A percentile compares a stretch with the other conserved stretches of the same genome.
phyloP scores from a whole-genome alignment of 2,329 filamentous ascomycete genomes.

The Incumbomyces lentus region DNA sequence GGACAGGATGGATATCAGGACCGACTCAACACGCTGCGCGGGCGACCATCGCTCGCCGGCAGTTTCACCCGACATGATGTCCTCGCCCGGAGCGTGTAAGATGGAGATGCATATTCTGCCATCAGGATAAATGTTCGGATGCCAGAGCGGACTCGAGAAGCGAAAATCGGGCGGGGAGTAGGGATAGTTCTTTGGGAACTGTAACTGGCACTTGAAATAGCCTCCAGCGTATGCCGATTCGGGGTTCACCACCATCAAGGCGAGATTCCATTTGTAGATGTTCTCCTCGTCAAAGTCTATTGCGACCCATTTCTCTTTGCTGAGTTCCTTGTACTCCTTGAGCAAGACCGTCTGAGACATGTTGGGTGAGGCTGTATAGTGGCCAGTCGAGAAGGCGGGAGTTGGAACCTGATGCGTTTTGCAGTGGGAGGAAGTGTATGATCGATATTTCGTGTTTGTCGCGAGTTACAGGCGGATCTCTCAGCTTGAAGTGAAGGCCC shows the following conservation, averaged over 20 bases:
- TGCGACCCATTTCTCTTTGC: slow-evolving; percentile 87
- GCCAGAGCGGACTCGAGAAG: slow-evolving; percentile 69
- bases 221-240: slow-evolving; percentile 87
- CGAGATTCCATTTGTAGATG: slow-evolving; percentile 77
- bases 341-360: slow-evolving; percentile 72
- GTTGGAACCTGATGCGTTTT: too few relatives aligned
- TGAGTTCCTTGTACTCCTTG: slow-evolving; percentile 72
- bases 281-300: slow-evolving; percentile 76
- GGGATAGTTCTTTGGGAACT: slow-evolving; percentile 79
- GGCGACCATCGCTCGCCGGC: slow-evolving; percentile 92
- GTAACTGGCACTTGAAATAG: slow-evolving; percentile 85
- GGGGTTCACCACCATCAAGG: slow-evolving; percentile 82
- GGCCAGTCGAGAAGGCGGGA: not conserved
- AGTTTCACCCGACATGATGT: slow-evolving; percentile 80
- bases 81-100: slow-evolving; percentile 81
- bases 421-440: too few relatives aligned
- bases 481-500: too few relatives aligned
- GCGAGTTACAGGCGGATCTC: too few relatives aligned
- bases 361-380: slow-evolving; percentile 1
- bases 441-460: too few relatives aligned
- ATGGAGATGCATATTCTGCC: slow-evolving; percentile 94
- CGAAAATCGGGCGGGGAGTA: slow-evolving; percentile 83
- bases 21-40: slow-evolving; percentile 85
- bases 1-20: slow-evolving; percentile 82
- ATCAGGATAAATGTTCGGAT: slow-evolving; percentile 89